Conservation (phyloP, 1,139 yeast genomes). For the Debaryomycetaceae sp. region DNA sequence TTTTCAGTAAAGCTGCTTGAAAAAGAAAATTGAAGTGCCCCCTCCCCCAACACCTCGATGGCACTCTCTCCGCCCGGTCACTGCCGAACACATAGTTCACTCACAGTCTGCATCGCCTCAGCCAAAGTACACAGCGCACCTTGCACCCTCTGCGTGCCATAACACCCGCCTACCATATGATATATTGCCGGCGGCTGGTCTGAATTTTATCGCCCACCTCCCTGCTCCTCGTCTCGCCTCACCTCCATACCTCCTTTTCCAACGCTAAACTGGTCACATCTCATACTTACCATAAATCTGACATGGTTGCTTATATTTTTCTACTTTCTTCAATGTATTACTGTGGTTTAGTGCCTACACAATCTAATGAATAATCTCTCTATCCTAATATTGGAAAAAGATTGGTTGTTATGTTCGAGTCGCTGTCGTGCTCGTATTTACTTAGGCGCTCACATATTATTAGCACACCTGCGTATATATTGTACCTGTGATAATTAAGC, state of each 20-base stretch:
- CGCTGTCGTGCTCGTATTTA: neutral
- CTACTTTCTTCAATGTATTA: neutral
- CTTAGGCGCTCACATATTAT: neutral
- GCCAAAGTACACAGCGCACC: too few species aligned
- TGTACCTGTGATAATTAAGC: neutral
- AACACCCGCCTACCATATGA: too few species aligned
- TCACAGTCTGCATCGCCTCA: too few species aligned
- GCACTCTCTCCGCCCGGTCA: too few species aligned
- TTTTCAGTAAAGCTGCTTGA: too few species aligned
- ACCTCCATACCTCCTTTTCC: neutral
- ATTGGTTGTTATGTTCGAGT: neutral
- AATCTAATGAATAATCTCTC: neutral
- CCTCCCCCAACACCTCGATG: too few species aligned
- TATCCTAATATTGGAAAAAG: neutral
- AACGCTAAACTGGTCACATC: neutral
- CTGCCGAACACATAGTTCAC: too few species aligned
- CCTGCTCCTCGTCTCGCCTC: neutral
- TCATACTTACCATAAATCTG: conserved; percentile 54
- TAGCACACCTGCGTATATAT: neutral
- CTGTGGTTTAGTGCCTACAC: neutral
- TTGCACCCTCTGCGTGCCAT: too few species aligned
- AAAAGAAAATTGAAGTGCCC: too few species aligned
- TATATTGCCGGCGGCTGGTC: neutral
- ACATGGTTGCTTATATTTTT: conserved; percentile 18
- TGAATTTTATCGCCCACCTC: conserved; percentile 1